These are phyloP conservation scores for Tricholoma terreum DNA, from an alignment of 768 basidiomycete species.

Conservation along the genomic window DNA sequence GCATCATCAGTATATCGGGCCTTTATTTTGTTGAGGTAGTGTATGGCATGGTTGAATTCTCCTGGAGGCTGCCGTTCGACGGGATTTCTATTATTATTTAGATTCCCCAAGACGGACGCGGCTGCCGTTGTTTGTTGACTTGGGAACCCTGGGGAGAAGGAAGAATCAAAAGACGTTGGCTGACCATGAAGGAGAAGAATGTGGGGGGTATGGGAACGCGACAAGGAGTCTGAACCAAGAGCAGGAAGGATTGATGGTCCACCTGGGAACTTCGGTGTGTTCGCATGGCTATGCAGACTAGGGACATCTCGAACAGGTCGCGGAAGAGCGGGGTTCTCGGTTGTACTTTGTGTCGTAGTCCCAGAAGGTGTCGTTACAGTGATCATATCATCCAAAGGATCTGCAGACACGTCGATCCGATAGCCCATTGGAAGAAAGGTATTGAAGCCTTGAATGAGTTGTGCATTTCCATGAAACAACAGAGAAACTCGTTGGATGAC, in stretches of 20 bases:
- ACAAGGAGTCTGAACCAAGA: conserved; percentile 37
- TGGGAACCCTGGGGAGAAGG: conserved; percentile 46
- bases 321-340: conserved; percentile 27
- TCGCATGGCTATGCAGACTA: conserved; percentile 27
- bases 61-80: conserved; percentile 52
- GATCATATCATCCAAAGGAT: conserved; percentile 70
- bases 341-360: conserved; percentile 64
- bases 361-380: conserved; percentile 80
- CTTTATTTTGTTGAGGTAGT: conserved; percentile 99
- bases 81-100: conserved; percentile 48
- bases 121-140: conserved; percentile 53
- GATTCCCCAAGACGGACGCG: conserved; percentile 62
- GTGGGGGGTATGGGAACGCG: conserved; percentile 57
- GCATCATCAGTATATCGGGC: conserved; percentile 82
- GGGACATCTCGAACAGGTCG: conserved; percentile 13
- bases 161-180: conserved; percentile 35
- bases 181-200: conserved; percentile 37
- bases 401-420: conserved; percentile 81
- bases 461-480: conserved; percentile 87
- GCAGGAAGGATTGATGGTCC: conserved; percentile 26
- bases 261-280: conserved; percentile 32
- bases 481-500: conserved; percentile 94
- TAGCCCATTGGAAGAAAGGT: conserved; percentile 95
- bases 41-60: conserved; percentile 93
- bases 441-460: conserved; percentile 96